phyloP scores from a whole-genome alignment of 2,329 filamentous ascomycete genomes.

The Nemania sp. region DNA sequence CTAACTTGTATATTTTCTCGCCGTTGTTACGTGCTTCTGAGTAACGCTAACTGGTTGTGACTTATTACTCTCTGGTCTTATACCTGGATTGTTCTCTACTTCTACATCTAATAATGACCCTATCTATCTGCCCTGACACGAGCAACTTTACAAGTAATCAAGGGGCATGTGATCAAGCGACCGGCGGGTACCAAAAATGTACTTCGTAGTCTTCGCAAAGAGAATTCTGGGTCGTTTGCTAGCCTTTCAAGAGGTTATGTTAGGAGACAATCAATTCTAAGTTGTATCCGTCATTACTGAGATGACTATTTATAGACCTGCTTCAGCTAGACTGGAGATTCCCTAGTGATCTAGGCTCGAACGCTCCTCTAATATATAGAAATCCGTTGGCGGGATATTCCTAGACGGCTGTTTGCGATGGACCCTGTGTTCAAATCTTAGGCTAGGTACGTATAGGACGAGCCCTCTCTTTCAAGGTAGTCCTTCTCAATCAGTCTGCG shows the following conservation, averaged over 20 bases:
- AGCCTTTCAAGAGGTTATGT: too few relatives aligned
- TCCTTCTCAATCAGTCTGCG: slow-evolving; percentile 91
- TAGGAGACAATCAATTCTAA: neutral
- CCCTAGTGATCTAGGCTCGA: neutral
- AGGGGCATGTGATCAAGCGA: neutral
- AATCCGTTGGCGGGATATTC: neutral
- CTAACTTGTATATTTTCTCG: neutral
- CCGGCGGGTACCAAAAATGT: neutral
- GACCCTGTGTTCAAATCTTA: slow-evolving; percentile 50
- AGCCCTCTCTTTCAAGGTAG: slow-evolving; percentile 85
- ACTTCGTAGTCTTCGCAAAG: neutral
- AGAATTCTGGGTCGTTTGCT: neutral
- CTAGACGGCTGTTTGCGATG: neutral
- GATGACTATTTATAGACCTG: neutral
- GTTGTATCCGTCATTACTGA: neutral
- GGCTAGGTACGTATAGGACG: slow-evolving; percentile 77
- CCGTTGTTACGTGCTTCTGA: neutral
- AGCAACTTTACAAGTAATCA: neutral
- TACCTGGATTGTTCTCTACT: slow-evolving; percentile 1
- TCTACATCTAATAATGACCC: slow-evolving; percentile 3
- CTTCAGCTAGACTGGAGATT: neutral
- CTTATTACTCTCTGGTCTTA: neutral
- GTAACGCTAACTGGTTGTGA: neutral
- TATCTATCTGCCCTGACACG: neutral
- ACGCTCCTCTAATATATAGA: slow-evolving; percentile 1